These are phyloP conservation scores for Lepraria neglecta DNA, from an alignment of 495 filamentous ascomycete species.

Conservation along the genomic window DNA sequence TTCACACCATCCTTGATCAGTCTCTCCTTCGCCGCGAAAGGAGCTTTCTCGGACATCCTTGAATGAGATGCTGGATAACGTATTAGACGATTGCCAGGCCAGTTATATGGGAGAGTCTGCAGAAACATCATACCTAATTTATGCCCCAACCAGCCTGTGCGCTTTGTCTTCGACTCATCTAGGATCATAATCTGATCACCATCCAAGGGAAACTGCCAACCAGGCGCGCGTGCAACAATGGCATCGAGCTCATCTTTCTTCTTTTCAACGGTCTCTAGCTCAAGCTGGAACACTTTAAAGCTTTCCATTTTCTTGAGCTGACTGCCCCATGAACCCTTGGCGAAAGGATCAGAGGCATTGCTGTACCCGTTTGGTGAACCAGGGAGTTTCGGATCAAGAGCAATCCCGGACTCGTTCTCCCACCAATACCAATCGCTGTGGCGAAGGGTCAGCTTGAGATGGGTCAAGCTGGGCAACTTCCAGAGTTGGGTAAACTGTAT, in stretches of 20 bases:
- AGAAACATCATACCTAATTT: conserved; percentile 8
- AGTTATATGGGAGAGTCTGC: background rate
- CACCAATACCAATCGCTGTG: conserved; percentile 36
- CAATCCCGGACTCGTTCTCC: conserved; percentile 27
- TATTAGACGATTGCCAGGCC: background rate
- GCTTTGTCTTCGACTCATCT: conserved; percentile 9
- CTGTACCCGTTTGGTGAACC: conserved; percentile 10
- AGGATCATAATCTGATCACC: conserved; percentile 18
- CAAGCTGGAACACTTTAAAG: conserved; percentile 26
- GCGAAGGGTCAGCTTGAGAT: conserved; percentile 31
- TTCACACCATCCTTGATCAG: conserved; percentile 14
- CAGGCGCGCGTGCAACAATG: conserved; percentile 16
- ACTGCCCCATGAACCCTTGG: conserved; percentile 19
- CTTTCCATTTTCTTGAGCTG: conserved; percentile 23
- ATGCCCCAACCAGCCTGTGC: conserved; percentile 19
- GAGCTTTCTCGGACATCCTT: background rate
- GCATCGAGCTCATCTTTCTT: conserved; percentile 26
- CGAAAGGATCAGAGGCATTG: conserved; percentile 18
- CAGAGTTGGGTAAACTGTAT: background rate
- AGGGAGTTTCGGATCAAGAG: conserved; percentile 21
- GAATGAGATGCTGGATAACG: conserved; percentile 1
- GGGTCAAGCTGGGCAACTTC: background rate
- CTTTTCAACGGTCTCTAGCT: conserved; percentile 30
- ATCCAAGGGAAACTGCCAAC: conserved; percentile 21
- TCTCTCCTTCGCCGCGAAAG: conserved; percentile 12